Percentiles rank a stretch among this genome's conserved stretches.
phyloP scores from a whole-genome alignment of 371 early-diverging fungal species.

The Syncephalastrum contaminatum region DNA sequence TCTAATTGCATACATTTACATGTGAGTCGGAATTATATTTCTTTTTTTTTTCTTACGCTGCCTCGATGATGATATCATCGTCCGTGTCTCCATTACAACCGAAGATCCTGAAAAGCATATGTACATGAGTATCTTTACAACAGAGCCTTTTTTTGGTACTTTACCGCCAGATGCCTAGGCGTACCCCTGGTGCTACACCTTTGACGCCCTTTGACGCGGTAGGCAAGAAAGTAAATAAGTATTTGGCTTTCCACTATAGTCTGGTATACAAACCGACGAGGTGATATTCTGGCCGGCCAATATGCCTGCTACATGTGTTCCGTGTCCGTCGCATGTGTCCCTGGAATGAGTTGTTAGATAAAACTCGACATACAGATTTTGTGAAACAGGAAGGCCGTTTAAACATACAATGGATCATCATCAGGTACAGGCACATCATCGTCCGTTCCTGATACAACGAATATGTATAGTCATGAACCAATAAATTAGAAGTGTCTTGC shows the following conservation, averaged over 20 bases:
- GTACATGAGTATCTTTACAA: neutral
- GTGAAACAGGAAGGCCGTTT: no score
- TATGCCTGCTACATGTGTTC: conserved; percentile 68
- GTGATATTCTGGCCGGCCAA: conserved; percentile 50
- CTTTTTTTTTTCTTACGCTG: conserved; percentile 19
- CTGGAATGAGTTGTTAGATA: conserved; percentile 6
- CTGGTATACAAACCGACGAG: conserved; percentile 17
- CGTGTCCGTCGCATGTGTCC: conserved; percentile 38
- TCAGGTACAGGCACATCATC: conserved; percentile 13
- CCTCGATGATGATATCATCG: conserved; percentile 29
- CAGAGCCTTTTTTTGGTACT: neutral
- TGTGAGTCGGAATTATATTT: neutral
- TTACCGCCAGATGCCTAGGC: conserved; percentile 30
- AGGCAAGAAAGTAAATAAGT: no score
- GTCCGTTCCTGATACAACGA: neutral
- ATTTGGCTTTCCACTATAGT: neutral
- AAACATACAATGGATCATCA: conserved; percentile 28
- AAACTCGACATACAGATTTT: neutral
- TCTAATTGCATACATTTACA: neutral
- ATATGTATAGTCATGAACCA: neutral
- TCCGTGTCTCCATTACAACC: conserved; percentile 25
- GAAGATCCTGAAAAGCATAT: conserved; percentile 18
- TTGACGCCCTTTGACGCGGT: conserved; percentile 18
- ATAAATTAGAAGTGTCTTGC: neutral
- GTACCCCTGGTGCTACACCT: conserved; percentile 29